Evolutionary conservation across 768 basidiomycete genomes (phyloP), one percentile per base, ranked within the genome.

Genomic region (Lactarius hengduanensis): DNA sequence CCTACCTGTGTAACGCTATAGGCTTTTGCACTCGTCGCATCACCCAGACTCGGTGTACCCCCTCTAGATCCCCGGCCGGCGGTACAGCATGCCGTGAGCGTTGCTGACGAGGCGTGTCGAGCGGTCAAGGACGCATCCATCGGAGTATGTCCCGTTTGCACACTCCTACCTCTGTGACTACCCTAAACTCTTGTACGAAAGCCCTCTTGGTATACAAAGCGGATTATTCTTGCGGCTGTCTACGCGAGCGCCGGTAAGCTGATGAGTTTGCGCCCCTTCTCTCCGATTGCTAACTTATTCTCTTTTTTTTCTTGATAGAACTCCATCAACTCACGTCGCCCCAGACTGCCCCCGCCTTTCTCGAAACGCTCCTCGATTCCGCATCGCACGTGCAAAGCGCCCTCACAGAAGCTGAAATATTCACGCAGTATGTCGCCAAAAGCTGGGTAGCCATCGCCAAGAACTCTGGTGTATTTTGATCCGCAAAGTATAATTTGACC

Each of bases 281-380:
- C 36, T 38, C 3, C 38, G 18, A 16, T 6, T 4, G 18, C 15
- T 59, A 43, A 57, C 50, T n/a, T 32, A 10, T 4, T 3, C 13
- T 45, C 30, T 10, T 3, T 28, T 53, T 5, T 18, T 47, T 47
- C 54, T 58, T 11, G n/a, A 30, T 62, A 34, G 92, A 94, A 76
- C 78, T 94, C 18, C 92, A 93, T 72, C 92, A 94, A 73, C 73
- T 94, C n/a, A 82, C 84, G 0, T 94, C 92, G 1, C 90, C 92
- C 4, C 72, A 78, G 15, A 91, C 91, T 2, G 85, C 89, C 0
- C 76, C 79, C 34, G 76, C 78, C 3, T 92, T 94, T 78, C 79
- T 94, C 16, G 86, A 88, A 56, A 76, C 81, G 9, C 82, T 92
- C 7, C 79, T 94, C 16, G 78, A 81, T 11, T 76, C 80, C 3